Evolutionary conservation across 306 rosid species (phyloP).

Genomic region (Lablab purpureus): DNA sequence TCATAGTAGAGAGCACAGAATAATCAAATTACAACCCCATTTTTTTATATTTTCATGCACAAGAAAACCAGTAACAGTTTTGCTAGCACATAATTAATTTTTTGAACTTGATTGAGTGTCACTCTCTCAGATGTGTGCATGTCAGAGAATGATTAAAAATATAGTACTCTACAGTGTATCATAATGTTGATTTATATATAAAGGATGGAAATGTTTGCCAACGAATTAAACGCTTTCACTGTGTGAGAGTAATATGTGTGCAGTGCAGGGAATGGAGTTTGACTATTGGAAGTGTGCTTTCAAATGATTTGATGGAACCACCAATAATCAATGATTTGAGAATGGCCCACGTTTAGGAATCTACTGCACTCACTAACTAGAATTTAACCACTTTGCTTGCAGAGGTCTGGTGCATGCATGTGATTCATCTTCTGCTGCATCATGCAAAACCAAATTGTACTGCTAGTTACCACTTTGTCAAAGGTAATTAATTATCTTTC

Average conservation of each 20-base stretch:
- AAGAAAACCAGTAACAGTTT: too few relatives aligned
- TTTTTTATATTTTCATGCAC: neutral
- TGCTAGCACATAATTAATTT: too few relatives aligned
- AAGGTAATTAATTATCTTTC: neutral
- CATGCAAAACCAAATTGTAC: neutral
- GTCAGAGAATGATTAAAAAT: neutral
- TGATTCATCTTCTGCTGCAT: neutral
- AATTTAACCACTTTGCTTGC: constrained; percentile 18
- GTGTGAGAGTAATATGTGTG: neutral
- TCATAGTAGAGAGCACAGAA: neutral
- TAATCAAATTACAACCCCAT: neutral
- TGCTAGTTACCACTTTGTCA: neutral
- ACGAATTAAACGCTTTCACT: constrained; percentile 10
- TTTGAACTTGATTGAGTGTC: neutral
- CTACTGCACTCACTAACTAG: neutral
- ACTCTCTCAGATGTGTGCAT: neutral
- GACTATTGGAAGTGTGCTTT: constrained; percentile 1
- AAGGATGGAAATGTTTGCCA: neutral
- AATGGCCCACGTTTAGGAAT: constrained; percentile 27
- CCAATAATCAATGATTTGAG: constrained; percentile 4
- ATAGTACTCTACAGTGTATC: neutral
- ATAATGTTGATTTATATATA: too few relatives aligned
- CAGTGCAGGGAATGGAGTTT: neutral
- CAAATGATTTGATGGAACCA: neutral
- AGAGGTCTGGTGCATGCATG: neutral